These are phyloP conservation scores for Termitomyces sp. DNA, from an alignment of 768 basidiomycete species.

Conservation along the genomic window DNA sequence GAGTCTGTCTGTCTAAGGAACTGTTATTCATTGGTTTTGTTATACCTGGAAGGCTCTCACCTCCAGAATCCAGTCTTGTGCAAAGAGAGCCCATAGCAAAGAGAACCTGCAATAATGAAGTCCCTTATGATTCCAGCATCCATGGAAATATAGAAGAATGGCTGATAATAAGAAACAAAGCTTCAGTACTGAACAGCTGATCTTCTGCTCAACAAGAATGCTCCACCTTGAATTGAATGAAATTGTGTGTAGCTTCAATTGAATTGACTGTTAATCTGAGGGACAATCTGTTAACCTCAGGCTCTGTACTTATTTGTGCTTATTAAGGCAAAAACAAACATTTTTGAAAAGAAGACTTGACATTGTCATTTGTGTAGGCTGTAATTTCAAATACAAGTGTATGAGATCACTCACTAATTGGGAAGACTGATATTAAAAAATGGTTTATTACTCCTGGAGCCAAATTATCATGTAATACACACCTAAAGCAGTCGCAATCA, in stretches of 20 bases:
- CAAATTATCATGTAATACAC: background rate
- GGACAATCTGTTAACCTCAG: background rate
- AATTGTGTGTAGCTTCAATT: background rate
- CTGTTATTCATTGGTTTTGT: background rate
- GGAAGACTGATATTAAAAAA: background rate
- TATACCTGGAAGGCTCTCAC: conserved; percentile 5
- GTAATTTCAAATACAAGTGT: too few species aligned
- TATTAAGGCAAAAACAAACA: background rate
- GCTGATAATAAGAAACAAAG: background rate
- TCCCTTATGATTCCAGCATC: conserved; percentile 25
- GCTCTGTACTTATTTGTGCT: background rate
- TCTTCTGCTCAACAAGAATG: background rate
- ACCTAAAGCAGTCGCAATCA: background rate
- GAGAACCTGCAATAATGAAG: conserved; percentile 23
- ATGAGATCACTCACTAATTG: background rate
- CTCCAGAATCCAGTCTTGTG: conserved; percentile 18
- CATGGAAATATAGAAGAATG: conserved; percentile 11
- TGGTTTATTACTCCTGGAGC: background rate
- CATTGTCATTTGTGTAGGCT: background rate
- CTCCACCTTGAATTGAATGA: background rate
- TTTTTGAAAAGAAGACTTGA: background rate
- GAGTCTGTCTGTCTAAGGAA: conserved; percentile 19
- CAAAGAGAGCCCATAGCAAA: conserved; percentile 25
- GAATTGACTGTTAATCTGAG: background rate
- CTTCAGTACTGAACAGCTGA: background rate